These are phyloP conservation scores for Microglena sp. DNA, from an alignment of 139 green algal genomes.

Conservation along the genomic window DNA sequence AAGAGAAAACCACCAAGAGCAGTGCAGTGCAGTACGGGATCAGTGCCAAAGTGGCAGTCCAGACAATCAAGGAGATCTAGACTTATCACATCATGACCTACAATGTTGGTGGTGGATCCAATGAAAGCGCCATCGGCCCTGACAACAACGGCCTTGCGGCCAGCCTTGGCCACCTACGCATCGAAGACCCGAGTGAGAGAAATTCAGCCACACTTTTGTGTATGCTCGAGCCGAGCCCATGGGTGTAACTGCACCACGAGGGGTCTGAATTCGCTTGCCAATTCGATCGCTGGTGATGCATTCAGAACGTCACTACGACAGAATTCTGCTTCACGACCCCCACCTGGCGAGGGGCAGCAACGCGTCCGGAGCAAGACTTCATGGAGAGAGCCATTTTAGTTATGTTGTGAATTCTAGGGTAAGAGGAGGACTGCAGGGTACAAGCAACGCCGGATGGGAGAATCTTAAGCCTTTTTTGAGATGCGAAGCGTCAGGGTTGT, in stretches of 20 bases:
- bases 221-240: not conserved
- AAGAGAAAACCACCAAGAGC: no score
- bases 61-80: not conserved
- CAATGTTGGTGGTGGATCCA: slow-evolving; percentile 64
- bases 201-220: not conserved
- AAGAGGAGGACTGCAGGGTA: no score
- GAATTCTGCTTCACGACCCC: not conserved
- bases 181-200: not conserved
- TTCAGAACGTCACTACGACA: not conserved
- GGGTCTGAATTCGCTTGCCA: no score
- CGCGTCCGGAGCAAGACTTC: not conserved
- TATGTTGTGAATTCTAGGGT: no score
- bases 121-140: slow-evolving; percentile 47
- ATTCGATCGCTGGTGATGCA: not conserved
- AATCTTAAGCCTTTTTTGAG: no score
- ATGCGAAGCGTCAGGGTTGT: no score
- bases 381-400: slow-evolving; percentile 1
- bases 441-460: no score
- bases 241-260: no score
- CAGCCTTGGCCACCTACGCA: not conserved
- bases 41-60: no score
- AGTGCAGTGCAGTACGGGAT: no score
- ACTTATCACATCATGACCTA: slow-evolving; percentile 9
- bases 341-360: not conserved
- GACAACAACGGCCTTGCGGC: slow-evolving; percentile 5